These are phyloP conservation scores for Plectranthus barbatus DNA, from an alignment of 257 asterid genomes.

Conservation along the genomic window DNA sequence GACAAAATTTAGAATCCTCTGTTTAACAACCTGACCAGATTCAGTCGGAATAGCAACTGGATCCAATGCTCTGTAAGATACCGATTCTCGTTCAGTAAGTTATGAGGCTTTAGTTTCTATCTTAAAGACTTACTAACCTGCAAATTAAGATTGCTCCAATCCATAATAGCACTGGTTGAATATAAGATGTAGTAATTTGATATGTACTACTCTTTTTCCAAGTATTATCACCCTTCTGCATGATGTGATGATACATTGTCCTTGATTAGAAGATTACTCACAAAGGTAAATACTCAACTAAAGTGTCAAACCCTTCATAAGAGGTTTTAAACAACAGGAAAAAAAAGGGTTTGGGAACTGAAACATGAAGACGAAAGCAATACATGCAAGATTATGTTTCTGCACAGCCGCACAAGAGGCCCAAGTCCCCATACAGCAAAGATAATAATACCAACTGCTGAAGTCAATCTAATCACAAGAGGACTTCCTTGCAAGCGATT, in stretches of 20 bases:
- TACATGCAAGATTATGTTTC: slow-evolving; percentile 59
- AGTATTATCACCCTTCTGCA: slow-evolving; percentile 65
- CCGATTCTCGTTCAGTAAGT: slow-evolving; percentile 17
- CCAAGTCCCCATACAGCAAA: slow-evolving; percentile 89
- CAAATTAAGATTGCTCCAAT: slow-evolving; percentile 69
- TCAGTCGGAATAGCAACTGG: slow-evolving; percentile 76
- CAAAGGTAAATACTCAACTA: slow-evolving; percentile 6
- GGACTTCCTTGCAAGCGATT: slow-evolving; percentile 49
- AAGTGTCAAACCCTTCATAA: slow-evolving; percentile 1
- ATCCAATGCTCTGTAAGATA: slow-evolving; percentile 69
- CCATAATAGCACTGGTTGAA: slow-evolving; percentile 88
- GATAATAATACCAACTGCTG: slow-evolving; percentile 61
- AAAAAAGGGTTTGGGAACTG: neutral
- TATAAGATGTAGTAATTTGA: slow-evolving; percentile 60
- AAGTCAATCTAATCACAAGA: slow-evolving; percentile 47
- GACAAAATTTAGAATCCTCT: slow-evolving; percentile 72
- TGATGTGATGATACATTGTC: slow-evolving; percentile 7
- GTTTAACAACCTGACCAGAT: slow-evolving; percentile 79
- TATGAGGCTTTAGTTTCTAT: neutral
- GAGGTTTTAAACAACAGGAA: neutral
- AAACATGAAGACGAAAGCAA: slow-evolving; percentile 11
- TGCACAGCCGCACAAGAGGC: slow-evolving; percentile 61
- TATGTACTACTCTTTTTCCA: slow-evolving; percentile 81
- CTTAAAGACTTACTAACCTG: slow-evolving; percentile 53
- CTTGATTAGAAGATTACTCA: neutral